phyloP scores from a whole-genome alignment of 139 green algal species.

The Monoraphidium neglectum region DNA sequence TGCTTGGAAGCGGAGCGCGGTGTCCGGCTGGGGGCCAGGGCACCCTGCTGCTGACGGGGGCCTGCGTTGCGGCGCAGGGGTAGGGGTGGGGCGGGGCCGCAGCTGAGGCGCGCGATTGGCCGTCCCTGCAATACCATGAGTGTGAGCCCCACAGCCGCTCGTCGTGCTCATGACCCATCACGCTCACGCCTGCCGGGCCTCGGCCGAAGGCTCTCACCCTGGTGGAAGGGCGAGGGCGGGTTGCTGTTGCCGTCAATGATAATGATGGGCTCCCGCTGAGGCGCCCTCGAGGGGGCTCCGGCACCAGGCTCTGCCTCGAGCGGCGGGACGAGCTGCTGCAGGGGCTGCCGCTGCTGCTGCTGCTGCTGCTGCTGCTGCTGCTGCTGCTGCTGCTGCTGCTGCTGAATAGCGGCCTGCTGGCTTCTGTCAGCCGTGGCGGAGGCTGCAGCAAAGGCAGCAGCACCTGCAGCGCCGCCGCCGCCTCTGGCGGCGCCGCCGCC shows the following conservation, averaged over 20 bases:
- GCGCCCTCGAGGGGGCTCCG: background rate
- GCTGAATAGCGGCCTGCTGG: background rate
- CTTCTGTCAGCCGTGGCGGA: background rate
- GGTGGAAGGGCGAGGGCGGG: conserved; percentile 7
- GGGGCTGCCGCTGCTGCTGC: background rate
- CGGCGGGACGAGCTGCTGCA: background rate
- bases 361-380: conserved; percentile 2
- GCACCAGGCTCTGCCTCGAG: background rate
- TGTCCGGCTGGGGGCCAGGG: background rate
- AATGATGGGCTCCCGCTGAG: background rate
- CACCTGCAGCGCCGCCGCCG: background rate
- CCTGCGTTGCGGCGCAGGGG: background rate
- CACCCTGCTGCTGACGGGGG: background rate
- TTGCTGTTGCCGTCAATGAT: conserved; percentile 15
- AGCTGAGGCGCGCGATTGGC: background rate
- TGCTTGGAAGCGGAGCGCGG: background rate
- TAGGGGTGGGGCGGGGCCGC: no score
- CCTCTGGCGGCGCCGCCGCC: background rate
- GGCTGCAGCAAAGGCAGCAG: conserved; percentile 1
- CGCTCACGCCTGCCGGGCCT: conserved; percentile 1
- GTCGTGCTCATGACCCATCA: background rate
- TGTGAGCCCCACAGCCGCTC: no score
- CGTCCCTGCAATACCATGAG: no score
- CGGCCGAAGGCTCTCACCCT: background rate
- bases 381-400: conserved; percentile 9